Conservation (phyloP, 192 early-diverging fungal species). For the Backusella psychrophila region DNA sequence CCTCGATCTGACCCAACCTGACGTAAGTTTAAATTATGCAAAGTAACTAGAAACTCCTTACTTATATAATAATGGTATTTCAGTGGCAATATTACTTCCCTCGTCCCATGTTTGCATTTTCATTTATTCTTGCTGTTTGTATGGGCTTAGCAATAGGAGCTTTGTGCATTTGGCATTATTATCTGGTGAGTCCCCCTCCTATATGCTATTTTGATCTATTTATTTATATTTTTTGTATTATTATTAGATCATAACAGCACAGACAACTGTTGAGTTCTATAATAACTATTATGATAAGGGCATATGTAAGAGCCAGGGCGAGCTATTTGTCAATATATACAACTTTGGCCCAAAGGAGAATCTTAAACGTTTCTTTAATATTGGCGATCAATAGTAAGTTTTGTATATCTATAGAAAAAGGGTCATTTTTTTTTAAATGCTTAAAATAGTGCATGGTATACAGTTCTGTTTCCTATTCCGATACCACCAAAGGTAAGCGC, state of each 20-base stretch:
- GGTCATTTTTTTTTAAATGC: not conserved
- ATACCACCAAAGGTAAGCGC: conserved; percentile 41
- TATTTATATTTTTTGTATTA: not conserved
- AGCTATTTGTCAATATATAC: conserved; percentile 44
- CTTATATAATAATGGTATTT: not conserved
- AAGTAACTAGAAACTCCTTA: not conserved
- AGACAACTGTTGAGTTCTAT: conserved; percentile 61
- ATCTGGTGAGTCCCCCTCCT: conserved; percentile 38
- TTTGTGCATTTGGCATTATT: conserved; percentile 56
- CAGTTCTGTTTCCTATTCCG: conserved; percentile 45
- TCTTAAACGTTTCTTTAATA: conserved; percentile 48
- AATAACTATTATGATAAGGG: conserved; percentile 53
- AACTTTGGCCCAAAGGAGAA: conserved; percentile 46
- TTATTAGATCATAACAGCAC: conserved; percentile 46
- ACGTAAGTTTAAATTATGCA: conserved; percentile 26
- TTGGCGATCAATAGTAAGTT: conserved; percentile 48
- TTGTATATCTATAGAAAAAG: not conserved
- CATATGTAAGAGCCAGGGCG: conserved; percentile 44
- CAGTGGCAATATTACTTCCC: conserved; percentile 54
- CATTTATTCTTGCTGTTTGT: conserved; percentile 48
- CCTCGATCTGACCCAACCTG: conserved; percentile 38
- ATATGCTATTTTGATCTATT: not conserved
- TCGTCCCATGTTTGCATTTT: conserved; percentile 46
- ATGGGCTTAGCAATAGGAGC: conserved; percentile 51
- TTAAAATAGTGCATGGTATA: conserved; percentile 47